These are phyloP conservation scores for Rhodamnia rubescens DNA, from an alignment of 345 rosid species.

Conservation along the genomic window DNA sequence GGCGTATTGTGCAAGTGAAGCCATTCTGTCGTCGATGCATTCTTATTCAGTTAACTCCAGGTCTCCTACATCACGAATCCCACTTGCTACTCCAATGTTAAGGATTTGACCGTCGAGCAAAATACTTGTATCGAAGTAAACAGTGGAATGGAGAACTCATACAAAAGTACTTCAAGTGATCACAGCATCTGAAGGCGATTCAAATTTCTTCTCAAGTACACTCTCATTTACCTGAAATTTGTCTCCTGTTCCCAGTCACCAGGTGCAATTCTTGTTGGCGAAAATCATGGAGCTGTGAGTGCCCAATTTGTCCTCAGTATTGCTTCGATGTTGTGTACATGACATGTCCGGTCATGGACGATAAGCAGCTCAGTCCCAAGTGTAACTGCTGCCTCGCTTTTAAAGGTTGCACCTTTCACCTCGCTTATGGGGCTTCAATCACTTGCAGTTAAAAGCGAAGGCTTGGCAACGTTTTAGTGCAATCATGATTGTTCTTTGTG, in stretches of 20 bases:
- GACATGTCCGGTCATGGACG: constrained; percentile 31
- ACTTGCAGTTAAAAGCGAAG: neutral
- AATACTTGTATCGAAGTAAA: neutral
- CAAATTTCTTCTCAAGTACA: neutral
- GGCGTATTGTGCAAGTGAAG: neutral
- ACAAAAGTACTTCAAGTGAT: neutral
- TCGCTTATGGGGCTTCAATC: constrained; percentile 10
- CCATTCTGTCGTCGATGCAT: neutral
- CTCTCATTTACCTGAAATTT: neutral
- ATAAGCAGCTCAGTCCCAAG: constrained; percentile 16
- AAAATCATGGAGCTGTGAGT: neutral
- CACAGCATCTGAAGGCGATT: neutral
- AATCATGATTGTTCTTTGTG: neutral
- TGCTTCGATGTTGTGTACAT: constrained; percentile 31
- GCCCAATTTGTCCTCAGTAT: constrained; percentile 3
- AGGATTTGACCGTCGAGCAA: neutral
- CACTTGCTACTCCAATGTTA: neutral
- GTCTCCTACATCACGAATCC: neutral
- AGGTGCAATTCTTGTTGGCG: neutral
- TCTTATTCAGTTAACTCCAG: neutral
- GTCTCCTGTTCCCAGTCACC: neutral
- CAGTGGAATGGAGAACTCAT: neutral
- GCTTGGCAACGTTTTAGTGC: neutral
- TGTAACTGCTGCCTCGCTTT: constrained; percentile 51
- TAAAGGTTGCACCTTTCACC: constrained; percentile 35